Evolutionary conservation across 768 basidiomycete genomes (phyloP), one percentile per base, ranked within the genome.

Genomic region (Kwoniella sp.): DNA sequence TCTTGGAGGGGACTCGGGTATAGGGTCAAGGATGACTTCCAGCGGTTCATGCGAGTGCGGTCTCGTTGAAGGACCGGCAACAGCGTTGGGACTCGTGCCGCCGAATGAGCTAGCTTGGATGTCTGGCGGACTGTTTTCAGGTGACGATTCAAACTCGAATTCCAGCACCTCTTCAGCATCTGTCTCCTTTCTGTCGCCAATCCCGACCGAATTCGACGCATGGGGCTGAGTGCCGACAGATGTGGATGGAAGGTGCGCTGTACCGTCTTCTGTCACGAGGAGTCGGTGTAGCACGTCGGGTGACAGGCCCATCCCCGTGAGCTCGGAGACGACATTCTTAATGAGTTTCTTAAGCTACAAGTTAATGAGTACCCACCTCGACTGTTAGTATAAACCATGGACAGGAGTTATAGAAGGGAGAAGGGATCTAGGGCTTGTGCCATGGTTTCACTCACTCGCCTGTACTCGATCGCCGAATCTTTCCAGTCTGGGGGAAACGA

Each of bases 261-360:
- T 45, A 45, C 37, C 57, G 20, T 74, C 73, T n/a, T 76, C 73
- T n/a, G 79, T 75, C 26, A 80, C 72, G 2, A 84, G 73, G 17
- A 85, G 75, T 55, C 82, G 80, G 55, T 82, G 76, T 17, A 85
- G 76, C 0, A 84, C 80, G 8, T 82, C 78, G 0, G 82, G 82
- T 30, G 81, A 82, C n/a, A 86, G 78, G 0, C 91, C 93, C 25
- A 92, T 82, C 1, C 86, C 84, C 2, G 86, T 83, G 20, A 97
- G 87, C 79, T 97, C 93, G 11, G 82, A 80, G 0, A 90, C 91
- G 38, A 93, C 86, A 74, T 88, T 85, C 68, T 91, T 90, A 71
- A 97, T 93, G 30, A 94, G 82, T 72, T 90, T 92, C 82, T 97
- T 96, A 61, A 97, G 87, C 90, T 95, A 71, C 47, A n/a, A n/a